phyloP scores from a whole-genome alignment of 2,329 filamentous ascomycete species.

The Pestalotiopsis sp. region DNA sequence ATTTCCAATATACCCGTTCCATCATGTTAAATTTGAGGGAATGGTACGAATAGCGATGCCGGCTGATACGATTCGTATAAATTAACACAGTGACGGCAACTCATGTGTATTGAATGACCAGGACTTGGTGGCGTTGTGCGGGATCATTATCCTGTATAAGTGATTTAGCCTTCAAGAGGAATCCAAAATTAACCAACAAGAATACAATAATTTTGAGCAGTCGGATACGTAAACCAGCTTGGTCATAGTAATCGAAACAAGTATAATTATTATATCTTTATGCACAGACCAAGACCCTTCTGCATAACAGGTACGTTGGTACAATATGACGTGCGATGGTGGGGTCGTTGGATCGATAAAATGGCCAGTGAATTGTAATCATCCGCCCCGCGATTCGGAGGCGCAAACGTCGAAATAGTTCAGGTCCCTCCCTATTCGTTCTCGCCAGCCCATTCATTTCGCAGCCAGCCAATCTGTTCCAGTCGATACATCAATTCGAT shows the following conservation, averaged over 20 bases:
- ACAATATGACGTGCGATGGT: slow-evolving; percentile 8
- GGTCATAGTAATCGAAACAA: background rate
- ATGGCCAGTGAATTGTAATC: slow-evolving; percentile 7
- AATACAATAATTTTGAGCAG: too few relatives aligned
- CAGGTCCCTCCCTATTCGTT: background rate
- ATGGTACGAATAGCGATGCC: too few relatives aligned
- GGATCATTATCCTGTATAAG: background rate
- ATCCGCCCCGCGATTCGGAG: slow-evolving; percentile 9
- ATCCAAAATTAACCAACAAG: background rate
- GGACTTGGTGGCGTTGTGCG: too few relatives aligned
- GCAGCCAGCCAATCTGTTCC: background rate
- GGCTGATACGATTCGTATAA: too few relatives aligned
- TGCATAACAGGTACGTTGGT: background rate
- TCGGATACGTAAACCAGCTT: background rate
- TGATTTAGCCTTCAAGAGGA: background rate
- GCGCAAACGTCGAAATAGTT: background rate
- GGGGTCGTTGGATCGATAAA: slow-evolving; percentile 7
- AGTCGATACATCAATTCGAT: background rate
- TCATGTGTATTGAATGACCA: too few relatives aligned
- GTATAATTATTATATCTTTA: background rate
- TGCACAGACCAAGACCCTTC: background rate
- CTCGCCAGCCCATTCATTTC: background rate
- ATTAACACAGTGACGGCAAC: background rate
- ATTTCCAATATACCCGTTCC: too few relatives aligned
- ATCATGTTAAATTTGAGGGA: too few relatives aligned